Evolutionary conservation across 805 yeast genomes (phyloP), one percentile per base, ranked within the genome.

Genomic region (Clavispora fructus): DNA sequence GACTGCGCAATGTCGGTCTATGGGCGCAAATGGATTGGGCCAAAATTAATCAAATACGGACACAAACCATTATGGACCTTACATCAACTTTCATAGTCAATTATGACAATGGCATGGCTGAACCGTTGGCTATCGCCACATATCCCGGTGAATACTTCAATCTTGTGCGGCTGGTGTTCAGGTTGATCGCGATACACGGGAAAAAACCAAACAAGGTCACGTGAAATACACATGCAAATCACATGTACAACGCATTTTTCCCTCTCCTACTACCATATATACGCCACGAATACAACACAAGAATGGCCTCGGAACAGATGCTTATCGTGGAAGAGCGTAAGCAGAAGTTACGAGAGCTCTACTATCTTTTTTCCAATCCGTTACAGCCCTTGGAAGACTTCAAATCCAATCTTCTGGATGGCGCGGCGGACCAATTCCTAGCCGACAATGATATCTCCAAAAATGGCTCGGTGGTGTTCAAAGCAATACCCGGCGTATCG

Each of bases 281-380:
- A 16, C 23, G 25, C 25, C 25, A 23, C 25, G n/a, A 17, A 33
- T 17, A 33, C 7, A 33, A 33, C 25, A 33, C 37, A 16, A 33
- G 11, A 16, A 47, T 47, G 53, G 44, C 40, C n/a, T 35, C 47
- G 25, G 47, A 45, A 30, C 41, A 38, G 39, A 42, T 39, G 17
- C 28, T 33, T 14, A 42, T 50, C 38, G 53, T 39, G 30, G 29
- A 41, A 8, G 37, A 41, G 37, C 44, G 42, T 9, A 14, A 41
- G 30, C 12, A 42, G 35, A 55, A 51, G 46, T 51, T 55, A 42
- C 43, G 39, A 31, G 58, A 55, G 56, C 55, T 55, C 37, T 49
- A 35, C 28, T 47, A 43, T 41, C 51, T 53, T 16, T 47, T 54
- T 32, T 41, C 58, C 12, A 49, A 50, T 32, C 55, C 57, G 10